These are phyloP conservation scores for Pythium chondricola DNA, from an alignment of 352 stramenopile genomes.

Conservation along the genomic window DNA sequence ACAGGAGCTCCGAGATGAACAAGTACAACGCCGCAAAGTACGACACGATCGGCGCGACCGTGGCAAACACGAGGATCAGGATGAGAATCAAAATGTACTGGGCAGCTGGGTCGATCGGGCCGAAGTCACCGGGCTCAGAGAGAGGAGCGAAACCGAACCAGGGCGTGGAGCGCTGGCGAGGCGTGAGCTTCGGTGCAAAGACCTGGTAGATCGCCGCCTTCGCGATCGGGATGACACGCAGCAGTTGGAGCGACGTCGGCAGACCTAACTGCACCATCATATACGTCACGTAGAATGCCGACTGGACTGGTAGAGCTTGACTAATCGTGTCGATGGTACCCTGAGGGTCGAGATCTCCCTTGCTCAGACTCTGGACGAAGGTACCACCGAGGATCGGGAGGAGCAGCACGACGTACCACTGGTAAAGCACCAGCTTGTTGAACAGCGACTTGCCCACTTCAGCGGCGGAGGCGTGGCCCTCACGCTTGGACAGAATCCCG, in stretches of 20 bases:
- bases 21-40: conserved; percentile 74
- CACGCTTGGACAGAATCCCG: conserved; percentile 67
- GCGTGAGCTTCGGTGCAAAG: conserved; percentile 76
- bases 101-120: conserved; percentile 44
- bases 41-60: conserved; percentile 71
- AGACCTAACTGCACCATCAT: conserved; percentile 71
- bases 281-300: conserved; percentile 79
- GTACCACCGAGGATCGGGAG: conserved; percentile 82
- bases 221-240: conserved; percentile 67
- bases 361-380: conserved; percentile 50
- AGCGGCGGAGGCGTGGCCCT: conserved; percentile 63
- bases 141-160: conserved; percentile 70
- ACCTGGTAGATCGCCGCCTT: conserved; percentile 73
- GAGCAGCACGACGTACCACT: conserved; percentile 77
- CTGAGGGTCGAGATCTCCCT: too few relatives aligned
- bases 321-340: conserved; percentile 57
- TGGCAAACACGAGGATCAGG: conserved; percentile 66
- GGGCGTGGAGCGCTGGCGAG: conserved; percentile 51
- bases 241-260: conserved; percentile 50
- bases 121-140: conserved; percentile 51
- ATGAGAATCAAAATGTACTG: conserved; percentile 75
- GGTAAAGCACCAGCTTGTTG: conserved; percentile 79
- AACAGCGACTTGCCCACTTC: conserved; percentile 65
- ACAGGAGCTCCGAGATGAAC: conserved; percentile 67
- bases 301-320: conserved; percentile 61